Base-by-base conservation (phyloP, 257 asterid species). In the Agastache rugosa region DNA sequence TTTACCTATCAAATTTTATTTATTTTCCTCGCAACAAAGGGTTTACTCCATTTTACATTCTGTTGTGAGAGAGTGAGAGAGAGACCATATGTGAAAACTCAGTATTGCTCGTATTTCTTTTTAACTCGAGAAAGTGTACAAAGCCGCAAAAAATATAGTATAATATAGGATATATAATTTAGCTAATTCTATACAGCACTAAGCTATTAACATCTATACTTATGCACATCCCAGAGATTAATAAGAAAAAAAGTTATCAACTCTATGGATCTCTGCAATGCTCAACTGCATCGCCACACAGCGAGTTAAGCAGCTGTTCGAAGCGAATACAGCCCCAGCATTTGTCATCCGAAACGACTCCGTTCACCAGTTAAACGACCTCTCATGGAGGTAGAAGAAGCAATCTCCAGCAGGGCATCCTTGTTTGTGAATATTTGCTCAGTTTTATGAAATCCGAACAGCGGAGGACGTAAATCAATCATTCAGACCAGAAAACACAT, bases 401-500 rank as follows among this genome's bases (percentile, higher is more conserved):
- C 11, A 12, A 44, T 44, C 60, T 47, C 58, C 58, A 53, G 14
- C 60, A 8, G 29, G 27, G 37, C 37, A 58, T 15, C 15, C n/a
- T 5, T 29, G 42, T 2, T 7, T 8, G 19, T 11, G 35, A 15
- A 55, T 53, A 53, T 19, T 53, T 53, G 27, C 8, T 53, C 12
- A 19, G 59, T 2, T 53, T 53, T 53, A 23, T 4, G 48, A 10
- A 48, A 63, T 63, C 69, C 50, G 3, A 63, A 63, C 72, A 74
- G 72, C 39, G 55, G 78, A 39, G 66, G 66, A 51, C 34, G 65
- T 63, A 53, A 72, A 42, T 67, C 62, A 44, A 66, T 66, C 42
- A 44, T 66, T 54, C 23, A 70, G 39, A 70, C 66, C 39, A 70
- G 25, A 29, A 54, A 14, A 50, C 64, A 63, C 47, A 72, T 12